These are phyloP conservation scores for Bombardia bombarda DNA, from an alignment of 495 filamentous ascomycete genomes.

Conservation along the genomic window DNA sequence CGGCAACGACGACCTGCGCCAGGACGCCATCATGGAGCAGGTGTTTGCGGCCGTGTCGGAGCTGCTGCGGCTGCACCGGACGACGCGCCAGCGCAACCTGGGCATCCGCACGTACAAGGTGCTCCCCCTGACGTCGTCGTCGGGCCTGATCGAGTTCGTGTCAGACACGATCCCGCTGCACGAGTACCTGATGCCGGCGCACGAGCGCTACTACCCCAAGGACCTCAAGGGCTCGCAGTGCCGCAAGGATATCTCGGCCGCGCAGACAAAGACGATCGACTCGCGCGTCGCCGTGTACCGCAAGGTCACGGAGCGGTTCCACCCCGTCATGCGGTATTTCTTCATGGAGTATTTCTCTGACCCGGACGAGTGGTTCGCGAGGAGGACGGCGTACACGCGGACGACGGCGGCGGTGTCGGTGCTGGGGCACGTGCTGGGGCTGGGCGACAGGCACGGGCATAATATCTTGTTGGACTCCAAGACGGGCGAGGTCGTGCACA, in stretches of 20 bases:
- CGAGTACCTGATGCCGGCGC: slow-evolving; percentile 84
- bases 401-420: slow-evolving; percentile 93
- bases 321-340: slow-evolving; percentile 93
- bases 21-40: slow-evolving; percentile 99
- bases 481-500: slow-evolving; percentile 91
- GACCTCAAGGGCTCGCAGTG: slow-evolving; percentile 69
- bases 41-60: slow-evolving; percentile 94
- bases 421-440: slow-evolving; percentile 82
- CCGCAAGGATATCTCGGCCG: slow-evolving; percentile 67
- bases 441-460: slow-evolving; percentile 94
- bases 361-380: slow-evolving; percentile 91
- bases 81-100: slow-evolving; percentile 80
- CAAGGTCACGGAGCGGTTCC: slow-evolving; percentile 68
- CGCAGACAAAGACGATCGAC: slow-evolving; percentile 57
- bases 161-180: slow-evolving; percentile 83
- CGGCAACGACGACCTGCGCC: slow-evolving; percentile 90
- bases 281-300: slow-evolving; percentile 65
- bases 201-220: slow-evolving; percentile 76
- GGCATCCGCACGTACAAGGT: slow-evolving; percentile 94
- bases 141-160: slow-evolving; percentile 97
- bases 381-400: slow-evolving; percentile 79
- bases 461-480: slow-evolving; percentile 90
- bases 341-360: slow-evolving; percentile 92
- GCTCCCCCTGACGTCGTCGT: slow-evolving; percentile 69
- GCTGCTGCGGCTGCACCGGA: slow-evolving; percentile 73